Conservation (phyloP, 169 alveolate genomes). For the Plasmodium coatneyi region DNA sequence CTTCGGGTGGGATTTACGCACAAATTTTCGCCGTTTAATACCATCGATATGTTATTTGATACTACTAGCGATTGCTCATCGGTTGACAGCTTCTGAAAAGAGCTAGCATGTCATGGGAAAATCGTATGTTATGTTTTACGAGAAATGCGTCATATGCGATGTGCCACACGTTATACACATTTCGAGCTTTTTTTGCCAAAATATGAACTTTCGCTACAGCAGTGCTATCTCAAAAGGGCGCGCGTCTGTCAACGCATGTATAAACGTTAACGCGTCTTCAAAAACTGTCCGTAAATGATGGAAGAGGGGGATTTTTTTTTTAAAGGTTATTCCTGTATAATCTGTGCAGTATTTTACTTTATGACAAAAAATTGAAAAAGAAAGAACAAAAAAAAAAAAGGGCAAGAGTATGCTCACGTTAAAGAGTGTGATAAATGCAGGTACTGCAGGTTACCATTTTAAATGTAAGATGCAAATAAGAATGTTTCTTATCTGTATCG, state of each 20-base stretch:
- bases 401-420: background rate
- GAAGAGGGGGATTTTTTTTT: background rate
- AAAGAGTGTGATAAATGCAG: background rate
- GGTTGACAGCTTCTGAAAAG: constrained; percentile 7
- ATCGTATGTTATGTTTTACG: background rate
- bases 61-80: background rate
- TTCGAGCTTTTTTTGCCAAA: background rate
- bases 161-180: background rate
- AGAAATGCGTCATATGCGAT: background rate
- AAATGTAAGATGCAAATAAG: background rate
- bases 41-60: constrained; percentile 19
- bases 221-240: background rate
- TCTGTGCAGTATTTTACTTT: background rate
- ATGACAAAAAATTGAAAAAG: constrained; percentile 13
- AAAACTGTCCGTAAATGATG: background rate
- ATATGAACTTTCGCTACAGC: background rate
- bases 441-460: background rate
- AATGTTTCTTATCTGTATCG: background rate
- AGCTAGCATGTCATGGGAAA: background rate
- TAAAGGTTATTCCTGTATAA: background rate
- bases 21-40: background rate
- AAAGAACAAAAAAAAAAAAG: background rate
- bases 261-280: background rate
- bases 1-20: background rate
- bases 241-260: background rate